phyloP scores from a whole-genome alignment of 305 asterid species.

The Fraxinus albicans region DNA sequence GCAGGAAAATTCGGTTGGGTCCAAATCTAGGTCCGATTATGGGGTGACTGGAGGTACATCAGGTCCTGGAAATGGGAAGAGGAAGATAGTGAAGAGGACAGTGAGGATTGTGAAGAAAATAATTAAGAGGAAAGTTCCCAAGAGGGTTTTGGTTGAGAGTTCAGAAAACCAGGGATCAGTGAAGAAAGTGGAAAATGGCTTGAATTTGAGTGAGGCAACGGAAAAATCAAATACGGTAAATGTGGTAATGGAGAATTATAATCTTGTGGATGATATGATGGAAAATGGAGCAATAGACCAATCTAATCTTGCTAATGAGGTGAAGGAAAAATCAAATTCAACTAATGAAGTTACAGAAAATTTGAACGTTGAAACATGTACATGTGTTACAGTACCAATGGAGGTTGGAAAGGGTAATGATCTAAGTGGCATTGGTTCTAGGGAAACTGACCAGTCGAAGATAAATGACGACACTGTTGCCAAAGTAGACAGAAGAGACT shows the following conservation, averaged over 20 bases:
- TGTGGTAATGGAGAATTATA: neutral
- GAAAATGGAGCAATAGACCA: conserved; percentile 16
- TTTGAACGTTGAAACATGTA: conserved; percentile 5
- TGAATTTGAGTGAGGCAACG: conserved; percentile 19
- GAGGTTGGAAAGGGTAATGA: conserved; percentile 19
- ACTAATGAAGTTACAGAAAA: neutral
- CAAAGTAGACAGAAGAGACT: conserved; percentile 19
- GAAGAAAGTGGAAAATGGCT: conserved; percentile 19
- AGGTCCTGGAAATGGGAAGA: conserved; percentile 33
- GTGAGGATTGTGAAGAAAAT: conserved; percentile 62
- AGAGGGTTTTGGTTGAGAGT: conserved; percentile 32
- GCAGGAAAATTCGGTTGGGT: conserved; percentile 21
- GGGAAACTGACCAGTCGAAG: neutral
- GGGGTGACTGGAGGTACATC: conserved; percentile 30
- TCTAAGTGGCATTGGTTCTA: conserved; percentile 7
- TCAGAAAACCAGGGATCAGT: conserved; percentile 21
- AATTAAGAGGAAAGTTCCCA: conserved; percentile 62
- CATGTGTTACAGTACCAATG: conserved; percentile 22
- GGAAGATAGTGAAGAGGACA: conserved; percentile 49
- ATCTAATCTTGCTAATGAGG: conserved; percentile 13
- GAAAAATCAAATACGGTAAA: neutral
- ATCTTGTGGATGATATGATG: neutral
- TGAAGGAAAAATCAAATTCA: neutral
- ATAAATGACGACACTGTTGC: conserved; percentile 15
- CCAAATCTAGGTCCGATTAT: conserved; percentile 11